Percentiles rank a stretch among this genome's conserved stretches.
Evolutionary conservation across 1,139 yeast genomes (phyloP).

Genomic region (Yamadazyma atlantica): DNA sequence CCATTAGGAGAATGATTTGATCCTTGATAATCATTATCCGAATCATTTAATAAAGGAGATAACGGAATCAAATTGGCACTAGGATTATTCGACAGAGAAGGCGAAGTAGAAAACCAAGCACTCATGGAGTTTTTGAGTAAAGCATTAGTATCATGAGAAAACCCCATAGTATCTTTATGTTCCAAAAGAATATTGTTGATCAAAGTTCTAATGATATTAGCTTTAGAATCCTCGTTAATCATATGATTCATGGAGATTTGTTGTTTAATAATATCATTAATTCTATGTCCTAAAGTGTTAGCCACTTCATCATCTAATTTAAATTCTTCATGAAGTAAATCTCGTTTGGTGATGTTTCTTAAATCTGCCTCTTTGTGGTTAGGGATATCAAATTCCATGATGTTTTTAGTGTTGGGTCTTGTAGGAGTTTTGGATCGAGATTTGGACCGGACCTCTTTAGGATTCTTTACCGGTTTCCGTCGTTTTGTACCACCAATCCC

Average conservation of each 20-base stretch:
- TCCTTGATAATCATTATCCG: slow-evolving; percentile 24
- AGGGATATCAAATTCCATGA: neutral
- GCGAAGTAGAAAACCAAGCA: slow-evolving; percentile 12
- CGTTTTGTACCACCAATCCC: neutral
- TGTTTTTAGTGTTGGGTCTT: neutral
- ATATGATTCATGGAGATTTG: slow-evolving; percentile 9
- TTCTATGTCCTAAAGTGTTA: slow-evolving; percentile 7
- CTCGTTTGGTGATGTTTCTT: slow-evolving; percentile 1
- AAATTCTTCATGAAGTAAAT: slow-evolving; percentile 7
- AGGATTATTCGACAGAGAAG: slow-evolving; percentile 10
- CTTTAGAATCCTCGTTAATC: slow-evolving; percentile 12
- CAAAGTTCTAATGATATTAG: slow-evolving; percentile 9
- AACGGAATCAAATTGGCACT: slow-evolving; percentile 31
- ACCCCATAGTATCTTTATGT: slow-evolving; percentile 10
- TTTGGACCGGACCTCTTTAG: neutral
- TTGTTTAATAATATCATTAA: slow-evolving; percentile 11
- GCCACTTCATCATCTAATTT: slow-evolving; percentile 12
- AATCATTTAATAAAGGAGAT: slow-evolving; percentile 37
- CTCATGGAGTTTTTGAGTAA: slow-evolving; percentile 2
- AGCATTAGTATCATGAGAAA: slow-evolving; percentile 2
- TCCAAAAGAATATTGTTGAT: slow-evolving; percentile 10
- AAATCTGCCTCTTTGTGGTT: slow-evolving; percentile 3
- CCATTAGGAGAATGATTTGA: slow-evolving; percentile 8
- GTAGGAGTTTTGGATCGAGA: neutral
- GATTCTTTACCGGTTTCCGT: neutral